Base-by-base conservation (phyloP, 1,284 basidiomycete species). In the Cutaneotrichosporon sp. region DNA sequence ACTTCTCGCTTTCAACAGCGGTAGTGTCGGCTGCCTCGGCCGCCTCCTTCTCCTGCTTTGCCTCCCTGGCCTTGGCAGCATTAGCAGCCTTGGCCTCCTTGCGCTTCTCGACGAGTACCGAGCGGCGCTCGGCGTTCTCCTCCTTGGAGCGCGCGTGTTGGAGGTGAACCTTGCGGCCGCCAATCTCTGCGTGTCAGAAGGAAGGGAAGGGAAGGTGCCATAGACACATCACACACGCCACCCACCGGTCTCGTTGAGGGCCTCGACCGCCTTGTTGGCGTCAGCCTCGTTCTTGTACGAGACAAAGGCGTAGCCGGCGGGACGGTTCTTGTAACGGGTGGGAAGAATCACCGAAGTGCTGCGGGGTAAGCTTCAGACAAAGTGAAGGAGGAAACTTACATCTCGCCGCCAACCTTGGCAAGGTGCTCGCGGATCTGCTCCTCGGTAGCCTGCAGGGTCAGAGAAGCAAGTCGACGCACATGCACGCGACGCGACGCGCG, bases 141-240 rank as follows among this genome's bases (percentile, higher is more conserved):
- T 82, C 85, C 79, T 89, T 90, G 77, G 89, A 87, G 78, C 91
- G 91, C 70, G 91, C 92, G 70, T 90, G 78, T 79, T 93, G 86
- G 75, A 94, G 81, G 74, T 88, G 85, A 72, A 93, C 83, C 75
- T 80, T 80, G 72, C 91, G 89, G 60, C 86, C 88, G 60, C 89
- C 86, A 74, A 94, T 84, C 75, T 91, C 72, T 74, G 57, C 16
- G 20, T 4, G 42, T 49, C 16, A 4, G 38, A 25, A 24, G 22
- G 24, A 20, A 39, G 4, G 11, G 12, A 26, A 41, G 8, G 38
- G 12, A 14, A 17, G 26, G 42, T 44, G n/a, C n/a, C n/a, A n/a
- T n/a, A n/a, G n/a, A n/a, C n/a, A n/a, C n/a, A n/a, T n/a, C n/a
- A n/a, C n/a, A n/a, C n/a, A n/a, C 26, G 25, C 5, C 3, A 42